Percentiles rank a stretch among this genome's conserved stretches.
phyloP scores from a whole-genome alignment of 495 filamentous ascomycete genomes.

The Trichoderma virens region DNA sequence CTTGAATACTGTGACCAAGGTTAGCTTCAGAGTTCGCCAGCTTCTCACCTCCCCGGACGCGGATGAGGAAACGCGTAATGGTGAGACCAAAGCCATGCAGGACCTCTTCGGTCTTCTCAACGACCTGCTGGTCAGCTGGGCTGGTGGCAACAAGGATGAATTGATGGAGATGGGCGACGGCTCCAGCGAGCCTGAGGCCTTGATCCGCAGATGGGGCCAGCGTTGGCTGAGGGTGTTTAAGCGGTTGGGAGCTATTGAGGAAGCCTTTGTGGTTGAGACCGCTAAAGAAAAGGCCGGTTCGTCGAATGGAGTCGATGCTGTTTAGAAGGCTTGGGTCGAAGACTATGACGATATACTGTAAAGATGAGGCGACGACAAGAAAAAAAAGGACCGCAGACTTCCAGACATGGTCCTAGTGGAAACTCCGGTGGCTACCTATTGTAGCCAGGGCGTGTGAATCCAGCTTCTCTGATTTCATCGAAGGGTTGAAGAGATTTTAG shows the following conservation, averaged over 20 bases:
- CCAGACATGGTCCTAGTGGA: too few species aligned
- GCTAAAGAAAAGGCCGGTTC: conserved; percentile 17
- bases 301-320: conserved; percentile 7
- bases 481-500: too few species aligned
- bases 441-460: too few species aligned
- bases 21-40: conserved; percentile 81
- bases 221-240: conserved; percentile 82
- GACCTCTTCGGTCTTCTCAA: conserved; percentile 74
- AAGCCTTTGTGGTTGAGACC: conserved; percentile 48
- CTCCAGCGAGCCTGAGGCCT: conserved; percentile 46
- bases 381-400: too few species aligned
- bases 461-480: too few species aligned
- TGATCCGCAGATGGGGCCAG: conserved; percentile 73
- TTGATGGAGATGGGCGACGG: conserved; percentile 46
- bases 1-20: conserved; percentile 79
- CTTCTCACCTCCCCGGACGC: conserved; percentile 36
- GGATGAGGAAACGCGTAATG: conserved; percentile 51
- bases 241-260: conserved; percentile 76
- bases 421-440: too few species aligned
- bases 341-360: conserved; percentile 11
- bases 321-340: conserved; percentile 13
- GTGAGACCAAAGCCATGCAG: conserved; percentile 64
- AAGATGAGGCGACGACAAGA: conserved; percentile 10
- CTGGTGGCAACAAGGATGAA: conserved; percentile 63
- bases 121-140: conserved; percentile 67